Conservation (phyloP, 805 yeast species). For the Wickerhamomyces strasburgensis region DNA sequence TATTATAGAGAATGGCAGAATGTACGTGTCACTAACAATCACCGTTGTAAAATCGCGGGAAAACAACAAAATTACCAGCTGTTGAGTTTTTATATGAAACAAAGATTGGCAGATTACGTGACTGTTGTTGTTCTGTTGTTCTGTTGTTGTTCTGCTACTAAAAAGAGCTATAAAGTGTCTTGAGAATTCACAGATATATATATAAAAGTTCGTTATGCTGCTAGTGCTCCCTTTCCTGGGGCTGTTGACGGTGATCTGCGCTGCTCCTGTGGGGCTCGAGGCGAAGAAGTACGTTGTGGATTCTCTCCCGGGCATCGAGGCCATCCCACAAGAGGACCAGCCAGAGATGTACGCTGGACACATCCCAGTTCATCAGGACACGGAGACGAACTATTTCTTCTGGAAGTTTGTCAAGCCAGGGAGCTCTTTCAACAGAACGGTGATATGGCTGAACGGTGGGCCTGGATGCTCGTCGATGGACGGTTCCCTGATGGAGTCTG, state of each 20-base stretch:
- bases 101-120: too few relatives aligned
- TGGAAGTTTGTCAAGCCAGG: constrained; percentile 24
- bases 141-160: too few relatives aligned
- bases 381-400: constrained; percentile 24
- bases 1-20: too few relatives aligned
- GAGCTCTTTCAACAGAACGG: constrained; percentile 35
- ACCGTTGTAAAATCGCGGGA: too few relatives aligned
- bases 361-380: constrained; percentile 16
- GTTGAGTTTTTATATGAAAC: too few relatives aligned
- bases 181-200: not conserved
- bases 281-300: constrained; percentile 10
- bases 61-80: too few relatives aligned
- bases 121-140: too few relatives aligned
- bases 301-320: constrained; percentile 19
- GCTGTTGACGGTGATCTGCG: not conserved
- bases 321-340: constrained; percentile 16
- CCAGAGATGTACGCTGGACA: constrained; percentile 45
- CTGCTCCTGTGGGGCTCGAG: not conserved
- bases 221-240: not conserved
- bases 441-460: constrained; percentile 95
- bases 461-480: constrained; percentile 99
- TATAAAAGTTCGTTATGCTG: too few relatives aligned
- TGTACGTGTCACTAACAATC: too few relatives aligned
- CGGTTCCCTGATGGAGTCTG: constrained; percentile 89
- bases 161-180: too few relatives aligned